Conservation (phyloP, 2,329 filamentous ascomycete genomes). For the Talaromyces sp. region DNA sequence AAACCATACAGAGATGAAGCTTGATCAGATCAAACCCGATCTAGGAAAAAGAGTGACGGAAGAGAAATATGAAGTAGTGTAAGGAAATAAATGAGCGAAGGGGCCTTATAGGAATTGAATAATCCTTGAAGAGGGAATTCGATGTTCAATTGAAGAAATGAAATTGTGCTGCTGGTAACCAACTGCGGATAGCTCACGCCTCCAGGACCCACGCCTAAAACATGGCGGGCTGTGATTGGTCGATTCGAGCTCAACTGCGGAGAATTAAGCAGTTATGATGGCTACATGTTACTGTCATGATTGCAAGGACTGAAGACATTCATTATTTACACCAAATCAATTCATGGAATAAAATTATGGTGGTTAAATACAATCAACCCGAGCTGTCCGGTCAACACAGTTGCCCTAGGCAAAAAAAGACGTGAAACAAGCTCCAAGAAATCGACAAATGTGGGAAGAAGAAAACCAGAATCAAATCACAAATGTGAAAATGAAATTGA, state of each 20-base stretch:
- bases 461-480: neutral
- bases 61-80: neutral
- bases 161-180: neutral
- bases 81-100: neutral
- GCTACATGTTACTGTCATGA: neutral
- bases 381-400: slow-evolving; percentile 3
- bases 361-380: neutral
- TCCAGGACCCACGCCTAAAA: neutral
- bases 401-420: slow-evolving; percentile 2
- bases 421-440: slow-evolving; percentile 8
- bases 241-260: slow-evolving; percentile 2
- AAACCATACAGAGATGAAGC: neutral
- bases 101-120: neutral
- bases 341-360: neutral
- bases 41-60: neutral
- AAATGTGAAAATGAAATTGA: neutral
- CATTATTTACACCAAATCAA: slow-evolving; percentile 1
- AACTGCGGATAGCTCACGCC: slow-evolving; percentile 6
- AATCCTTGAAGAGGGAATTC: neutral
- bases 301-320: neutral
- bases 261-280: neutral
- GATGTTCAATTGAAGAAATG: neutral
- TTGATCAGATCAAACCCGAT: neutral
- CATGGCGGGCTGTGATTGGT: slow-evolving; percentile 3
- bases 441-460: neutral